A percentile compares a stretch with the other conserved stretches of the same genome.
These are phyloP conservation scores for Curvularia spicifera DNA, from an alignment of 2,329 filamentous ascomycete genomes.

Conservation along the genomic window DNA sequence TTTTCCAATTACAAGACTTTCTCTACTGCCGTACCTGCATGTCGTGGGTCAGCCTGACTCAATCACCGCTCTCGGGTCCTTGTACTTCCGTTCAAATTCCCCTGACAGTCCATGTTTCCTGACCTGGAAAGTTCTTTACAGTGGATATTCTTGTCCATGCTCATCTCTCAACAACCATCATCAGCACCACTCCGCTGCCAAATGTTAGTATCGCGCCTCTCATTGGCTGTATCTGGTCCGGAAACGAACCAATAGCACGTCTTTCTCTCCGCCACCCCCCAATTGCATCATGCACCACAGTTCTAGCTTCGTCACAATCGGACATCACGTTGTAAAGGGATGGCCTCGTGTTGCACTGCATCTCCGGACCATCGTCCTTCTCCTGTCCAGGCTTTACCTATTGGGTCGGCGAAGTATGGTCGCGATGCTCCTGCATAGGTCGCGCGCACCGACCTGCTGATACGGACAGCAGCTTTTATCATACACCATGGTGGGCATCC, in stretches of 20 bases:
- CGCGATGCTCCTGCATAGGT: constrained; percentile 30
- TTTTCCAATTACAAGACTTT: not conserved
- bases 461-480: constrained; percentile 26
- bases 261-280: constrained; percentile 29
- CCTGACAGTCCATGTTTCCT: not conserved
- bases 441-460: constrained; percentile 33
- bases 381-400: constrained; percentile 23
- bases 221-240: constrained; percentile 36
- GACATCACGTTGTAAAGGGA: constrained; percentile 16
- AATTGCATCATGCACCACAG: constrained; percentile 36
- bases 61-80: not conserved
- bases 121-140: constrained; percentile 28
- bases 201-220: constrained; percentile 22
- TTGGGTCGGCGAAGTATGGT: constrained; percentile 24
- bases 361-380: constrained; percentile 12
- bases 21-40: not conserved
- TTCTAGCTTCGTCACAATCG: constrained; percentile 18
- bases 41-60: not conserved
- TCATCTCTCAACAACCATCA: constrained; percentile 19
- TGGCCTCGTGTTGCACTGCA: constrained; percentile 22
- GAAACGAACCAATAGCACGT: constrained; percentile 38
- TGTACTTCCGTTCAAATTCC: not conserved
- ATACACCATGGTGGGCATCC: constrained; percentile 10
- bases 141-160: constrained; percentile 28
- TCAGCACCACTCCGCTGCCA: constrained; percentile 16